A percentile compares a stretch with the other conserved stretches of the same genome.
phyloP scores from a whole-genome alignment of 306 rosid genomes.

The Vigna reflexopilosa region DNA sequence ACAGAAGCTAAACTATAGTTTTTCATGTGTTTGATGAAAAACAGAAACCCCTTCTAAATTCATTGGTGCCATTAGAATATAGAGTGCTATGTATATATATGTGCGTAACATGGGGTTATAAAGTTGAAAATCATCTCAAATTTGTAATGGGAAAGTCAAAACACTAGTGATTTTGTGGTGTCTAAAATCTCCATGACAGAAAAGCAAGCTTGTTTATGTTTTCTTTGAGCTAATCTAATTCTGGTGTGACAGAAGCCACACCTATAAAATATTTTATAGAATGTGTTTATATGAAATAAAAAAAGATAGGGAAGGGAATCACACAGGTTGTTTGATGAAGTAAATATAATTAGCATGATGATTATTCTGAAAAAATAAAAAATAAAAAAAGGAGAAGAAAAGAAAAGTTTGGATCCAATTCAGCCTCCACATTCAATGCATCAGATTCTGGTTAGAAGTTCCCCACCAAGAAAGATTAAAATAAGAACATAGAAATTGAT shows the following conservation, averaged over 20 bases:
- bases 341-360: constrained; percentile 18
- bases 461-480: constrained; percentile 51
- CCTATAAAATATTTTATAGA: constrained; percentile 6
- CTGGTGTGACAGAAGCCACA: constrained; percentile 14
- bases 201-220: neutral
- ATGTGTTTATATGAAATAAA: neutral
- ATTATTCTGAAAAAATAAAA: constrained; percentile 39
- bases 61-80: neutral
- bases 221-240: constrained; percentile 7
- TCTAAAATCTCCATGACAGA: constrained; percentile 32
- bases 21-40: neutral
- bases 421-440: constrained; percentile 69
- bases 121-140: neutral
- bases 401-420: constrained; percentile 48
- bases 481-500: constrained; percentile 32
- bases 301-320: constrained; percentile 36
- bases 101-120: neutral
- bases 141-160: constrained; percentile 8
- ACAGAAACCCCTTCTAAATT: neutral
- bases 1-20: too few relatives aligned
- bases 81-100: too few relatives aligned
- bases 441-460: constrained; percentile 68
- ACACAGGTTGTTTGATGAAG: constrained; percentile 46
- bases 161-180: neutral
- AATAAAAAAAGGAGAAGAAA: neutral